Evolutionary conservation across 2,329 filamentous ascomycete species (phyloP).

Genomic region (Colletotrichum chlorophyti): DNA sequence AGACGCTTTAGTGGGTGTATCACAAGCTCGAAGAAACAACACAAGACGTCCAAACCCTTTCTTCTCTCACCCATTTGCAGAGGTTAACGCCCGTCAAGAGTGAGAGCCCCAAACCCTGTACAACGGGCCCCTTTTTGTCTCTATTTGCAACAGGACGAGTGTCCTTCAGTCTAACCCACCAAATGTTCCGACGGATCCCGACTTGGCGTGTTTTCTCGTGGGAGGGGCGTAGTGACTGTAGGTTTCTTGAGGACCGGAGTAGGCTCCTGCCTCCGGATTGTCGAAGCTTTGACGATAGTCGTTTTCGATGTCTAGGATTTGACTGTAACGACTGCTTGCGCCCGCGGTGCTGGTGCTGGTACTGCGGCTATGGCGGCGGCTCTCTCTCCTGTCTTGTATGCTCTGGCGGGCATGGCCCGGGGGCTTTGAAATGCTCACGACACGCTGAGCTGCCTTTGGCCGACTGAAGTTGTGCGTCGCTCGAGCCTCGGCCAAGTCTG

Average conservation of each 20-base stretch:
- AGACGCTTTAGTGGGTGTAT: slow-evolving; percentile 15
- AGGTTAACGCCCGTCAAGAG: background rate
- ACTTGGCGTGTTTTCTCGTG: slow-evolving; percentile 12
- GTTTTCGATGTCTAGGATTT: slow-evolving; percentile 7
- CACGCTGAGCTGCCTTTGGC: background rate
- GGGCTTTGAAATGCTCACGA: slow-evolving; percentile 5
- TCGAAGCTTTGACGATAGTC: slow-evolving; percentile 7
- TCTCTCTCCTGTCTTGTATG: background rate
- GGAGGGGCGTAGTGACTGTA: background rate
- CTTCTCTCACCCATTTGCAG: too few species aligned
- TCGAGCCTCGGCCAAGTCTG: background rate
- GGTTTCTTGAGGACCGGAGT: background rate
- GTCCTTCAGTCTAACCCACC: slow-evolving; percentile 6
- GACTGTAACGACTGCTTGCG: slow-evolving; percentile 9
- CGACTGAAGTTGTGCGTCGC: slow-evolving; percentile 14
- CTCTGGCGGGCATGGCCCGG: slow-evolving; percentile 1
- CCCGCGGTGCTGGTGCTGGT: background rate
- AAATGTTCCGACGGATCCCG: slow-evolving; percentile 11
- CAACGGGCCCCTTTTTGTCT: background rate
- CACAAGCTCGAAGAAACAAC: slow-evolving; percentile 6
- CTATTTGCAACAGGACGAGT: background rate
- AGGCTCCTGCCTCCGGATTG: background rate
- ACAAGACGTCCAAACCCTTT: too few species aligned
- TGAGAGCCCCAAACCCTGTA: slow-evolving; percentile 4
- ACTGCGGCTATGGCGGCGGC: background rate